Base-by-base conservation (phyloP, 2,329 filamentous ascomycete species). In the Pestalotiopsis fici region DNA sequence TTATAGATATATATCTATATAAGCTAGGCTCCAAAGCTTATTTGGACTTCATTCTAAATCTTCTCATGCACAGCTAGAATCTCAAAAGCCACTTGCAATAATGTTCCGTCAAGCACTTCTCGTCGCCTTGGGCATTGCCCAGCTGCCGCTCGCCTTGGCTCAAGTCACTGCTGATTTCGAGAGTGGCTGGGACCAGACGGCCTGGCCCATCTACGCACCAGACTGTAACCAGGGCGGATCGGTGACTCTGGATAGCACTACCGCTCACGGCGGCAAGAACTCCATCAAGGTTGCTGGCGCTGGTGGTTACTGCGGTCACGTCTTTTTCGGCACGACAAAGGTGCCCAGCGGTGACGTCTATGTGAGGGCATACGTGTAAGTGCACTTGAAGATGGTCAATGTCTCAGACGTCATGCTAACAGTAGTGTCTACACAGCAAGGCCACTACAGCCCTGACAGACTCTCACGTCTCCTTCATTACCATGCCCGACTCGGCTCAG, bases 401-500 rank as follows among this genome's bases (percentile, higher is more conserved):
- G 12, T 18, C 15, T 11, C 55, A 27, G 3, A 25, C 18, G 6
- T 3, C 18, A 23, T 57, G 3, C 23, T 31, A 6, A 2, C n/a
- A 18, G 35, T 23, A n/a, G 13, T n/a, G 18, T 50, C 23, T 21
- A 13, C n/a, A 12, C 62, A 88, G 87, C 62, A 88, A 88, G 78
- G 81, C 86, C 2, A 81, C 83, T 62, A 87, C 84, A 70, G 83
- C 87, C 66, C 78, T 90, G n/a, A 88, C 86, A 6, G 82, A 83
- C 76, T 82, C 85, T 23, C 88, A 90, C 78, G 86, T 90, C 69
- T 83, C 86, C 59, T 90, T 90, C 81, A 89, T 90, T 78, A 89
- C 87, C 23, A 89, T 90, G 86, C 84, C 87, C 2, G 88, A 90
- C 78, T 79, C 86, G 0, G 81, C 85, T 2, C 86, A 87, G 68